These are phyloP conservation scores for Candida tropicalis DNA, from an alignment of 1,139 yeast genomes.

Conservation along the genomic window DNA sequence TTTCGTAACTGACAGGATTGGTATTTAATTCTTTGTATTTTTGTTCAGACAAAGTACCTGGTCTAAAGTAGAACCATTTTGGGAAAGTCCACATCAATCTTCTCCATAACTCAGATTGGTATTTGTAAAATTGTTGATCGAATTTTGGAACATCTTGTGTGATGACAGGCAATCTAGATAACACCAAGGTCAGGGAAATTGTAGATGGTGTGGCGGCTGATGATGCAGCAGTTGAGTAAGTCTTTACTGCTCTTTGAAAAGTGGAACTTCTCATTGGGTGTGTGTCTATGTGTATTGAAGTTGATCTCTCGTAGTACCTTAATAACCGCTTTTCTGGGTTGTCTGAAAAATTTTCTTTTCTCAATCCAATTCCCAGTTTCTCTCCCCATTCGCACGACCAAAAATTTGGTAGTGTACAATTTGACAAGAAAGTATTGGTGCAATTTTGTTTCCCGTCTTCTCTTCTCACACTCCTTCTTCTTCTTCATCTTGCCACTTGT, in stretches of 20 bases:
- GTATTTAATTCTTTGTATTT: slow-evolving; percentile 74
- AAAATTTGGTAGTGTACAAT: background rate
- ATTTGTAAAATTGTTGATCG: slow-evolving; percentile 75
- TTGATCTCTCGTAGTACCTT: too few relatives aligned
- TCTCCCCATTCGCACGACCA: background rate
- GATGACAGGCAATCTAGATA: slow-evolving; percentile 82
- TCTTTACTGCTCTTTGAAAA: slow-evolving; percentile 3
- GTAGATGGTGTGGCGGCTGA: slow-evolving; percentile 11
- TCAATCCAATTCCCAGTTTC: background rate
- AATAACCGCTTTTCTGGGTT: background rate
- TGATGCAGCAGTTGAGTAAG: slow-evolving; percentile 7
- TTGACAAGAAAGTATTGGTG: background rate
- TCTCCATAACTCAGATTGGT: slow-evolving; percentile 84
- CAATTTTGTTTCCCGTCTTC: background rate
- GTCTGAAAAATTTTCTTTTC: slow-evolving; percentile 4
- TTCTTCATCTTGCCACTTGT: background rate
- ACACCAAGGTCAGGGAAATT: slow-evolving; percentile 51
- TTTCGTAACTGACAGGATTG: slow-evolving; percentile 71
- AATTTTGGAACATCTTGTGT: slow-evolving; percentile 76
- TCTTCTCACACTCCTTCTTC: background rate
- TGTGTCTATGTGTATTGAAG: too few relatives aligned
- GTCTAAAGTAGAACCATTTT: slow-evolving; percentile 86
- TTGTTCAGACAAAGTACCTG: slow-evolving; percentile 88
- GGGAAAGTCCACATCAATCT: slow-evolving; percentile 98
- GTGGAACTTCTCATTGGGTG: slow-evolving; percentile 2